Evolutionary conservation across 208 protist species (phyloP).

Genomic region (Trypanosoma boissoni): DNA sequence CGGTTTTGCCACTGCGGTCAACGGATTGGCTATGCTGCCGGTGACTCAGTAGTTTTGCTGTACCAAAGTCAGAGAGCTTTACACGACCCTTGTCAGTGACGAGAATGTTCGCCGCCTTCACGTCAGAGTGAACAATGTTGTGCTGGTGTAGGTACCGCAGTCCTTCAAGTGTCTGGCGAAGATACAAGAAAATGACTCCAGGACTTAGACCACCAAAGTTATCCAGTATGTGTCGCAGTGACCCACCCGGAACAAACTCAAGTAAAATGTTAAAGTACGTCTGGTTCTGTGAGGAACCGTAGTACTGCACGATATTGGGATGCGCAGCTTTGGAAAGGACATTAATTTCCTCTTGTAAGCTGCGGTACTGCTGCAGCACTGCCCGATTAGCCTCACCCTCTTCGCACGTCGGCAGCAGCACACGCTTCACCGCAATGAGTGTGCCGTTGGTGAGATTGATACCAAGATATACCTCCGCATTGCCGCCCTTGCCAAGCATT

Average conservation of each 20-base stretch:
- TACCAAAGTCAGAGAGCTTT: slow-evolving; percentile 91
- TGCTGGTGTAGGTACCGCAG: slow-evolving; percentile 83
- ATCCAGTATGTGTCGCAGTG: slow-evolving; percentile 82
- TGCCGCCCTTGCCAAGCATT: slow-evolving; percentile 88
- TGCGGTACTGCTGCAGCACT: slow-evolving; percentile 79
- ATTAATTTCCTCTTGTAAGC: slow-evolving; percentile 87
- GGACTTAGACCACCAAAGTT: slow-evolving; percentile 88
- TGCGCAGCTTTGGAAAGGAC: slow-evolving; percentile 87
- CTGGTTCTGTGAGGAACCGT: slow-evolving; percentile 77
- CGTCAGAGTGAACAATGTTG: slow-evolving; percentile 89
- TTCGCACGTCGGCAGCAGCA: slow-evolving; percentile 55
- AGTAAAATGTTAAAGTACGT: slow-evolving; percentile 91
- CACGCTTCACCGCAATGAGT: slow-evolving; percentile 90
- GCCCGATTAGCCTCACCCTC: slow-evolving; percentile 38
- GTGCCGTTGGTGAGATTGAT: slow-evolving; percentile 90
- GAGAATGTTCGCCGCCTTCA: slow-evolving; percentile 92
- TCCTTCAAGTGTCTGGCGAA: slow-evolving; percentile 78
- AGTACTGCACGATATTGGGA: slow-evolving; percentile 91
- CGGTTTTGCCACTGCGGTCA: slow-evolving; percentile 22
- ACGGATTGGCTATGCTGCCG: slow-evolving; percentile 29
- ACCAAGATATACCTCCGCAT: slow-evolving; percentile 86
- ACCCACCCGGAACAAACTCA: slow-evolving; percentile 90
- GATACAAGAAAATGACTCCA: slow-evolving; percentile 78
- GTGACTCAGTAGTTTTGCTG: slow-evolving; percentile 65
- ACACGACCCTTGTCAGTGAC: slow-evolving; percentile 82